Evolutionary conservation across 345 rosid species (phyloP).

Genomic region (Limnanthes douglasii): DNA sequence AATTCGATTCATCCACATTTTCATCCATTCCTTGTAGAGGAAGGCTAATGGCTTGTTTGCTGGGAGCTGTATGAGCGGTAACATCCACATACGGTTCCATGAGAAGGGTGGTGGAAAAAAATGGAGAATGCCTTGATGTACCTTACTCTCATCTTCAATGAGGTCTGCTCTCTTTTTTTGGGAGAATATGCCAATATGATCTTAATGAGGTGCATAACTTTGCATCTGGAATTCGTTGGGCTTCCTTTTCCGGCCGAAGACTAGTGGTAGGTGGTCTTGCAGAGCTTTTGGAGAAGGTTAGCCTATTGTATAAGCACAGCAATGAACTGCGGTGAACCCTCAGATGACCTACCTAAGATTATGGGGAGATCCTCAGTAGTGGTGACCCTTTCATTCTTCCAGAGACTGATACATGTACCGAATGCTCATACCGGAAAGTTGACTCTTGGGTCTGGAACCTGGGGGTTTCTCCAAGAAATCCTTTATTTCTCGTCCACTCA

Average conservation of each 20-base stretch:
- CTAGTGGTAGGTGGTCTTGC: neutral
- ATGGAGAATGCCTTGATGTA: conserved; percentile 1
- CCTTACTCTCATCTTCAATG: conserved; percentile 5
- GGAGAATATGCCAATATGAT: conserved; percentile 7
- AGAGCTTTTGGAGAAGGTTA: neutral
- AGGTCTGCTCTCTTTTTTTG: conserved; percentile 5
- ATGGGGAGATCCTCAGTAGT: neutral
- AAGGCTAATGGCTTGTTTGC: neutral
- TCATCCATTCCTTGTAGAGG: neutral
- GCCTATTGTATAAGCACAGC: neutral
- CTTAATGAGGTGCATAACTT: conserved; percentile 3
- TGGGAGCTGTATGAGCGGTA: neutral
- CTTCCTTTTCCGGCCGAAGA: neutral
- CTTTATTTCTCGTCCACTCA: neutral
- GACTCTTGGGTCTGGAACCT: neutral
- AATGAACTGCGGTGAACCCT: neutral
- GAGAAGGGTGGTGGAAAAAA: conserved; percentile 1
- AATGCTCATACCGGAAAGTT: neutral
- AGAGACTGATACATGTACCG: neutral
- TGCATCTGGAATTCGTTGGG: conserved; percentile 3
- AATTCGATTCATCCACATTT: neutral
- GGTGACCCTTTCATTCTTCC: neutral
- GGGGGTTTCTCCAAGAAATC: neutral
- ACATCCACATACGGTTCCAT: neutral
- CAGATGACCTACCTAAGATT: neutral